These are phyloP conservation scores for Biancaea sappan DNA, from an alignment of 306 rosid species.

Conservation along the genomic window DNA sequence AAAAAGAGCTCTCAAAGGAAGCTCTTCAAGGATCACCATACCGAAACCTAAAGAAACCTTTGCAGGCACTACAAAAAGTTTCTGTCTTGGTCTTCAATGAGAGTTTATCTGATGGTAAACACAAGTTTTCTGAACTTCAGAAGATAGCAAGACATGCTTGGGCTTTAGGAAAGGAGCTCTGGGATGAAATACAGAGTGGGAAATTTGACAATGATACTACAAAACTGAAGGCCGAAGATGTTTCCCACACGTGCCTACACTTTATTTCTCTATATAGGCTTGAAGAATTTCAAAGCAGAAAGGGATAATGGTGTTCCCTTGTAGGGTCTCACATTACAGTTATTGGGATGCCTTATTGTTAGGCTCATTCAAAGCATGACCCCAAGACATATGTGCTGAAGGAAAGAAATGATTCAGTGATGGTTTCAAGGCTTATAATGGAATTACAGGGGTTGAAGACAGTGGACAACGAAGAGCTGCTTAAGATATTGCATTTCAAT, in stretches of 20 bases:
- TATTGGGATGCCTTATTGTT: constrained; percentile 71
- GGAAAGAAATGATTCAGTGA: too few relatives aligned
- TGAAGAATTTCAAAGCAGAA: constrained; percentile 42
- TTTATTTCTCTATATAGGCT: constrained; percentile 51
- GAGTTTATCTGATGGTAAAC: constrained; percentile 37
- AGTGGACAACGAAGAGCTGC: too few relatives aligned
- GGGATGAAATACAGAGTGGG: constrained; percentile 56
- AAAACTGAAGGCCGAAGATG: constrained; percentile 36
- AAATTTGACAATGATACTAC: constrained; percentile 6
- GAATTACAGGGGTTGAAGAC: too few relatives aligned
- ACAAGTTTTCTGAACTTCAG: constrained; percentile 51
- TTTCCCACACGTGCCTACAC: constrained; percentile 56
- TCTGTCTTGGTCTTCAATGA: constrained; percentile 65
- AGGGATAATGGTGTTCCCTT: constrained; percentile 56
- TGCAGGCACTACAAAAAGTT: constrained; percentile 52
- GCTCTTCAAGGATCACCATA: constrained; percentile 37
- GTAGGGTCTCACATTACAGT: constrained; percentile 72
- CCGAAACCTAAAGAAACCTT: constrained; percentile 37
- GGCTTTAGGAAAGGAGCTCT: constrained; percentile 53
- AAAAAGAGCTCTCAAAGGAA: constrained; percentile 36
- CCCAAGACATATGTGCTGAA: too few relatives aligned
- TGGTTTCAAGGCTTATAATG: too few relatives aligned
- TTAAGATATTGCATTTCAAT: too few relatives aligned
- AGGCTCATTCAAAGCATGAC: too few relatives aligned
- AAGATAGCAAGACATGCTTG: constrained; percentile 59